Base-by-base conservation (phyloP, 352 stramenopile species). In the Phytophthora ramorum region DNA sequence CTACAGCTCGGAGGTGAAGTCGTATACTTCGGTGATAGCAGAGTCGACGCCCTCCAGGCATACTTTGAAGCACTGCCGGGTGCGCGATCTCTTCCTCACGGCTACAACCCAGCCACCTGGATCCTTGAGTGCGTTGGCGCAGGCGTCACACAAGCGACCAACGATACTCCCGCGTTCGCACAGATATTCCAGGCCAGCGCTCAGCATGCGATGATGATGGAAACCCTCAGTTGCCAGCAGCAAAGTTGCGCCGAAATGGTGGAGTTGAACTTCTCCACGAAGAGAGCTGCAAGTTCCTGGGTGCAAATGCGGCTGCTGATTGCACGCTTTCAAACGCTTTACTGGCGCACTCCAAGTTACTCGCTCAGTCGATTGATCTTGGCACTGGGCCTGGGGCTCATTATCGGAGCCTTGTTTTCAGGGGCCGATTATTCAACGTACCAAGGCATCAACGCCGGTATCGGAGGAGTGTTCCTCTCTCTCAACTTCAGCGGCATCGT, bases 41-140 rank as follows among this genome's bases (percentile, higher is more conserved):
- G 35, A 38, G 28, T 61, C 9, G 26, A 24, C 3, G 46, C 66
- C 0, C 24, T 85, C 17, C 43, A 76, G 16, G 26, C 68, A 7
- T 81, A 84, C 63, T 78, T 79, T 22, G 58, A 78, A 35, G 59
- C 49, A 2, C 50, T 84, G 26, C 69, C 69, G 10, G 59, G 51
- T 3, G 62, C 69, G 13, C 30, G 24, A 50, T 50, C 38, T 32
- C 88, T 96, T 54, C 72, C 75, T 12, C 30, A 57, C 12, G 84
- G 74, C 81, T 89, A 93, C 66, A 97, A 97, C 55, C 91, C 91
- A 14, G 85, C 89, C 22, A 95, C 88, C 13, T 97, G 89, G 89
- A 96, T 96, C 81, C 75, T 97, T 16, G 79, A 91, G 59, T 80
- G 63, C 45, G 79, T 88, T 90, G 76, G 75, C 5, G 76, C 75